Percentiles rank a stretch among this genome's conserved stretches.
phyloP scores from a whole-genome alignment of 2,329 filamentous ascomycete species.

The Fusarium sp. region DNA sequence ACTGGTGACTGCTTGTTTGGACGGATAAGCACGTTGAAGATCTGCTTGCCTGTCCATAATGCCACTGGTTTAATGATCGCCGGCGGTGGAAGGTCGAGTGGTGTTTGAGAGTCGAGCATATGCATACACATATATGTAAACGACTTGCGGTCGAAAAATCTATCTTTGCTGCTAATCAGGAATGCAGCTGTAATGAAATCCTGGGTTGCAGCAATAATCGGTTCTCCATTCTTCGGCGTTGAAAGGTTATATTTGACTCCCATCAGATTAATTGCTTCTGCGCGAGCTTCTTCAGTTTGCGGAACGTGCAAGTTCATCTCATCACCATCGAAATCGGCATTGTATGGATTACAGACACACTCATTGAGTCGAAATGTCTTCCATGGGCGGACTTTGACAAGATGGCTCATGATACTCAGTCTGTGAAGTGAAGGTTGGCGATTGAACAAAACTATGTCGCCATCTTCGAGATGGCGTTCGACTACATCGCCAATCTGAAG shows the following conservation, averaged over 20 bases:
- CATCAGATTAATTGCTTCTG: conserved; percentile 96
- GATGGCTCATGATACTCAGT: conserved; percentile 97
- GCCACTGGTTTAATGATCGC: conserved; percentile 84
- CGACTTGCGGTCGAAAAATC: conserved; percentile 88
- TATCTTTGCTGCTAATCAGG: conserved; percentile 89
- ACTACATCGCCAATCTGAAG: conserved; percentile 88
- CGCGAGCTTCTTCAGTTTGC: conserved; percentile 95
- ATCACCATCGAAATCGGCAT: conserved; percentile 98
- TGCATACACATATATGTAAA: conserved; percentile 93
- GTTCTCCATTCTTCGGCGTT: conserved; percentile 97
- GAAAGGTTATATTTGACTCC: conserved; percentile 96
- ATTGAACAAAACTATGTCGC: conserved; percentile 97
- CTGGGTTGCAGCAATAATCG: conserved; percentile 98
- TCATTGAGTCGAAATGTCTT: conserved; percentile 97
- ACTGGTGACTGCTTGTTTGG: conserved; percentile 88
- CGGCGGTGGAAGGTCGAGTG: conserved; percentile 87
- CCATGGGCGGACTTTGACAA: conserved; percentile 93
- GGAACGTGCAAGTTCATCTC: conserved; percentile 99
- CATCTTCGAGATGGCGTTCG: conserved; percentile 93
- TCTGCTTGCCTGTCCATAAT: conserved; percentile 96
- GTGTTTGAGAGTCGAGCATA: conserved; percentile 86
- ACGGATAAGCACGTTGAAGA: conserved; percentile 91
- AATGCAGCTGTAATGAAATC: conserved; percentile 99
- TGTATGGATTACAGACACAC: conserved; percentile 98
- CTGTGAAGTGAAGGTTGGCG: conserved; percentile 98